These are phyloP conservation scores for Peniophora sp. DNA, from an alignment of 1,284 basidiomycete species.

Conservation along the genomic window DNA sequence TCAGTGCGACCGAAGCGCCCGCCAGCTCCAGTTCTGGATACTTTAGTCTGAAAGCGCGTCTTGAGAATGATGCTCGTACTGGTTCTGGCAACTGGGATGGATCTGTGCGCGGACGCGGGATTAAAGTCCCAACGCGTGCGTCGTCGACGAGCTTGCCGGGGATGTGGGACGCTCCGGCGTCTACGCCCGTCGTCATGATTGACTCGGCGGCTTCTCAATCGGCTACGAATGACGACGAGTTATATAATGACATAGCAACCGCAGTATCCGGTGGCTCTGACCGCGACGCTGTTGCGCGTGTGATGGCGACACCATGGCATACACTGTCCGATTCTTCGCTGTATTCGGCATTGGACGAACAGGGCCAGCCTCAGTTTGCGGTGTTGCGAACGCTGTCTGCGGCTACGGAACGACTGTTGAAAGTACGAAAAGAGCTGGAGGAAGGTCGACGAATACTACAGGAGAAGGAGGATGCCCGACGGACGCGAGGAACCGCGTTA, in stretches of 20 bases:
- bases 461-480: constrained; percentile 50
- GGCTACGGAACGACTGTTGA: constrained; percentile 49
- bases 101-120: constrained; percentile 48
- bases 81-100: constrained; percentile 47
- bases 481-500: constrained; percentile 40
- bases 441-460: constrained; percentile 39
- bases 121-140: constrained; percentile 26
- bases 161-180: constrained; percentile 25
- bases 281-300: constrained; percentile 52
- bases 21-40: constrained; percentile 26
- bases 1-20: background rate
- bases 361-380: constrained; percentile 52
- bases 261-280: no score
- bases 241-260: no score
- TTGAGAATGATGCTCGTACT: constrained; percentile 33
- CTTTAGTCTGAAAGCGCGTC: constrained; percentile 51
- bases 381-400: constrained; percentile 63
- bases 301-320: constrained; percentile 62
- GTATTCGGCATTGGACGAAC: constrained; percentile 36
- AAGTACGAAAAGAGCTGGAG: constrained; percentile 53
- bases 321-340: constrained; percentile 42
- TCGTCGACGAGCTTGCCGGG: constrained; percentile 20
- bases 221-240: no score
- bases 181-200: constrained; percentile 47
- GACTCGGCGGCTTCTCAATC: constrained; percentile 26